Evolutionary conservation across 208 protist genomes (phyloP), one percentile per base, ranked within the genome.

Genomic region (Crithidia bombi): DNA sequence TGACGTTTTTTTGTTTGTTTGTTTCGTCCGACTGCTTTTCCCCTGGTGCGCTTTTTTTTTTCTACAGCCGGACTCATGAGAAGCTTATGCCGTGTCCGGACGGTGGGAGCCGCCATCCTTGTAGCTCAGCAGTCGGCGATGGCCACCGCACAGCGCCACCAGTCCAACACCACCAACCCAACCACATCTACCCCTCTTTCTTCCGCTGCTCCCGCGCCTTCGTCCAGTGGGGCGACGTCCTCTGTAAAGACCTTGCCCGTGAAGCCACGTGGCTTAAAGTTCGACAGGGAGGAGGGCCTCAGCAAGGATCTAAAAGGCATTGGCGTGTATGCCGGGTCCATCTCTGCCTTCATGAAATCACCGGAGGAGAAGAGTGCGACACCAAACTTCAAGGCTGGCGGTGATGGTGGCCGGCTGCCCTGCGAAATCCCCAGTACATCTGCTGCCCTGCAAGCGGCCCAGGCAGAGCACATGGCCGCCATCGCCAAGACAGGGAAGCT

Each of bases 271-370:
- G 61, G 70, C 11, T 11, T 85, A 21, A 77, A 72, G 6, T 46
- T 87, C 19, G 63, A 78, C 23, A 33, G 52, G 15, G 83, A 92
- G 41, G 86, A 82, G 6, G 87, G 87, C 36, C 64, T 95, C 54
- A 95, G 90, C 65, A 43, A 9, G 0, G 85, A 73, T 25, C 76
- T 95, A 1, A 57, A 75, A 23, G 90, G 90, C 26, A 87, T 95
- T 46, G 79, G 73, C 21, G 69, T 83, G 15, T 95, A 95, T 67
- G 87, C 76, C 30, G 90, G 90, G n/a, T 91, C 90, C n/a, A 80
- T 95, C 59, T 85, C 85, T 10, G 90, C 81, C 30, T 95, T 95
- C 36, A 65, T 93, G 74, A 92, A 91, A 61, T 74, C 82, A 12
- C 73, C 77, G 7, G 65, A 63, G 23, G 78, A 89, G 44, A 82